Base-by-base conservation (phyloP, 495 filamentous ascomycete species). In the Penicillium waksmanii region DNA sequence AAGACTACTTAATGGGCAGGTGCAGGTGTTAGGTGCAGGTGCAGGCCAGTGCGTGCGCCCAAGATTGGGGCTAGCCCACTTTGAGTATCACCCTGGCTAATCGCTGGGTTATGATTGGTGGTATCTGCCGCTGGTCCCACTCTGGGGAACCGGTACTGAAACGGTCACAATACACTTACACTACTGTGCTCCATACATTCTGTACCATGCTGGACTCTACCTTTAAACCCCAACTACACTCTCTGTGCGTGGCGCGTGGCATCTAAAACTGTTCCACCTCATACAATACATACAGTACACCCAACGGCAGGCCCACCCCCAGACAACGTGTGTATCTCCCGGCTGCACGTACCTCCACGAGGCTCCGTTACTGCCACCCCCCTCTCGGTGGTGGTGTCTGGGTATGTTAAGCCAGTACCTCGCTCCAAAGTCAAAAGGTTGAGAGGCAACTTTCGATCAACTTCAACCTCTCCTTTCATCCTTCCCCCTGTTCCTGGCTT, bases 31-130 rank as follows among this genome's bases (percentile, higher is more conserved):
- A 31, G 27, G 6, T 31, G 27, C 27, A 31, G 27, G 47, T 34
- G 54, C 18, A 40, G 52, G 36, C 57, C 60, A 48, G 66, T 68
- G 66, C 63, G 63, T 68, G 63, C 33, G 15, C 46, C 34, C 61
- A 66, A 66, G 60, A 66, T 63, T 66, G 34, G 21, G 50, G 19
- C 66, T 66, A 68, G 49, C 48, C 63, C 57, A 52, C 43, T 56
- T 68, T 58, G 34, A 49, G 66, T 63, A 68, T 58, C 46, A 65
- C 55, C 60, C 52, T 66, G 52, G 66, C 49, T 66, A 66, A 68
- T 68, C 66, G 60, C 48, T 27, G 31, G 10, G 8, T 19, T 6
- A 3, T 54, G 17, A 68, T 66, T 68, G 63, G 60, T 21, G 12
- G 3, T 8, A 10, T 27, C 53, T 49, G 53, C 62, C 62, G 62